A percentile compares a stretch with the other conserved stretches of the same genome.
These are phyloP conservation scores for Zasmidium citrigriseum DNA, from an alignment of 2,329 filamentous ascomycete genomes.

Conservation along the genomic window DNA sequence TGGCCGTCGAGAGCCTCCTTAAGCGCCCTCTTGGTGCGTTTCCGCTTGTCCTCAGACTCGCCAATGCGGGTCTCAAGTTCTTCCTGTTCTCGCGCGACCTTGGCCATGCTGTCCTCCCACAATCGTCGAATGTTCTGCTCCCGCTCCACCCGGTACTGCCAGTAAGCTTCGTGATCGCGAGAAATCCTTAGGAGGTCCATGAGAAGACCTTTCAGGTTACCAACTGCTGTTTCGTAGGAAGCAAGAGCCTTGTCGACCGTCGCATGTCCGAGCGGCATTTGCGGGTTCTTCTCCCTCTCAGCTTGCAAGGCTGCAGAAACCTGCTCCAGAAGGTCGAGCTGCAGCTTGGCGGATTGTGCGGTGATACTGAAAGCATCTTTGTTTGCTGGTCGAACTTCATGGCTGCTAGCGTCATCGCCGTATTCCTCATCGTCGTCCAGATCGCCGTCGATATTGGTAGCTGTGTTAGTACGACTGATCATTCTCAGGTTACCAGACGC, in stretches of 20 bases:
- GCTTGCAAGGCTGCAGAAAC: conserved; percentile 79
- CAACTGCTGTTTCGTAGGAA: conserved; percentile 87
- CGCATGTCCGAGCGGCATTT: conserved; percentile 72
- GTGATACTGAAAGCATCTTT: conserved; percentile 98
- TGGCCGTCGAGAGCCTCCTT: conserved; percentile 74
- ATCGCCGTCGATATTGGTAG: conserved; percentile 56
- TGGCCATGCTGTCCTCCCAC: conserved; percentile 99
- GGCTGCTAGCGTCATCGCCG: conserved; percentile 76
- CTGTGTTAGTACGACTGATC: conserved; percentile 52
- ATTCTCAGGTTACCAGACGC: conserved; percentile 45
- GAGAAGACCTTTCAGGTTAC: conserved; percentile 80
- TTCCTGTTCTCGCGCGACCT: conserved; percentile 93
- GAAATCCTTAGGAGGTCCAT: conserved; percentile 89
- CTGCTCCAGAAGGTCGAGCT: conserved; percentile 84
- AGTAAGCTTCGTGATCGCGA: conserved; percentile 90
- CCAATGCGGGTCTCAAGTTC: conserved; percentile 83
- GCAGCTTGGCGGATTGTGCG: conserved; percentile 88
- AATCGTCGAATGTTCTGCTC: conserved; percentile 89
- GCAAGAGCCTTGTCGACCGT: conserved; percentile 74
- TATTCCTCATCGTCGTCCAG: conserved; percentile 70
- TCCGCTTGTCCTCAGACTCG: conserved; percentile 86
- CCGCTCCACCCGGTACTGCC: conserved; percentile 91
- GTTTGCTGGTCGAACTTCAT: conserved; percentile 69
- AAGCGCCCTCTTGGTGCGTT: conserved; percentile 83
- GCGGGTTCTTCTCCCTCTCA: conserved; percentile 70